Evolutionary conservation across 192 early-diverging fungal species (phyloP), one percentile per base, ranked within the genome.

Genomic region (Radiomyces spectabilis): DNA sequence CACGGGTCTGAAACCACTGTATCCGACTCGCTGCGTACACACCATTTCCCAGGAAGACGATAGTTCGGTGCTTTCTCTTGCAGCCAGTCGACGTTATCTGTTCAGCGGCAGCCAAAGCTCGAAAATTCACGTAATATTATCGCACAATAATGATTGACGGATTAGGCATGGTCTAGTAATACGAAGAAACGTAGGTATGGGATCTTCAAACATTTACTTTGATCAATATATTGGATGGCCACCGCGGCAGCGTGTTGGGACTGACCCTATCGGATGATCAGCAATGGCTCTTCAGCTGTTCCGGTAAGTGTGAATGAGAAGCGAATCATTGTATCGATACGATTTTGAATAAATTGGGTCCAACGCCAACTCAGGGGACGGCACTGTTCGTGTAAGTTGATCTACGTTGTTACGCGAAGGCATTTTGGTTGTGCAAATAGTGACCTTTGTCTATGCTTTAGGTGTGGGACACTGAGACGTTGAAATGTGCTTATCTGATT

Each of bases 401-500:
- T 8, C 0, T 1, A 13, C 8, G 19, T 40, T 34, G 2, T 8
- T n/a, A 53, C 26, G 29, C 18, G 34, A 22, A 1, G 7, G 43
- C 2, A n/a, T 53, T 42, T 9, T 3, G 5, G 0, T 22, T 37
- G 25, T 12, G n/a, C n/a, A 22, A 4, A 24, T 5, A 18, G 1
- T 9, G 27, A 26, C 5, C 7, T 18, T 22, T 48, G 9, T 30
- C 8, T 29, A 22, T 24, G 16, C 5, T 16, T 18, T 37, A 66
- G 65, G 79, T 79, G 1, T 89, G 87, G 87, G 76, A 85, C 47
- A 74, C 77, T 16, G 67, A 69, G 26, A 75, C 69, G 15, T 68
- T 89, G 21, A 66, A 66, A 44, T 82, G 78, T 55, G 58, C 77
- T 5, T 86, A 82, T 27, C 63, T 79, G 5, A 69, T 89, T 10